Conservation (phyloP, 2,329 filamentous ascomycete species). For the Arthrinium phaeospermum region DNA sequence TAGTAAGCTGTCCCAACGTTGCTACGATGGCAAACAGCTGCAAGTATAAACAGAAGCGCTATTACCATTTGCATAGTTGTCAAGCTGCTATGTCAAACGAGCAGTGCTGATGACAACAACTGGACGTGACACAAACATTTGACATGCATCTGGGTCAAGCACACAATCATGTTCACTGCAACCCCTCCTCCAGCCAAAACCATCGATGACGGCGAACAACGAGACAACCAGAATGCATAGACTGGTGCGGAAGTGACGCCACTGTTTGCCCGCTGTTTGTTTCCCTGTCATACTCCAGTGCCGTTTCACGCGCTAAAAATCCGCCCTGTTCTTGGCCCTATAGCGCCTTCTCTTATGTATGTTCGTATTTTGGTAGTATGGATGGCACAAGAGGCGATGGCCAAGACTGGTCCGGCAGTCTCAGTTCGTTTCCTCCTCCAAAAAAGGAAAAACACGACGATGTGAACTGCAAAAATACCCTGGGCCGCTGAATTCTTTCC, state of each 20-base stretch:
- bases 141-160: neutral
- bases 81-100: neutral
- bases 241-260: neutral
- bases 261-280: constrained; percentile 15
- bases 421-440: neutral
- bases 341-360: neutral
- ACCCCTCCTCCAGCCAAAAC: neutral
- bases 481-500: neutral
- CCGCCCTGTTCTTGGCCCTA: neutral
- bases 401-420: neutral
- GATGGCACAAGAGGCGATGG: neutral
- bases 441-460: neutral
- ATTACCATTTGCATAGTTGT: neutral
- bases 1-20: neutral
- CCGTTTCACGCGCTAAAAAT: neutral
- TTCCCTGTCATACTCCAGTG: constrained; percentile 4
- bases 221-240: neutral
- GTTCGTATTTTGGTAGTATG: neutral
- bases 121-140: neutral
- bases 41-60: neutral
- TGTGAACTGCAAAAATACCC: neutral
- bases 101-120: neutral
- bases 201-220: neutral
- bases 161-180: neutral
- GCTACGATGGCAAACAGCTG: neutral